Conservation (phyloP, 352 stramenopile species). For the Globisporangium echinulatum region DNA sequence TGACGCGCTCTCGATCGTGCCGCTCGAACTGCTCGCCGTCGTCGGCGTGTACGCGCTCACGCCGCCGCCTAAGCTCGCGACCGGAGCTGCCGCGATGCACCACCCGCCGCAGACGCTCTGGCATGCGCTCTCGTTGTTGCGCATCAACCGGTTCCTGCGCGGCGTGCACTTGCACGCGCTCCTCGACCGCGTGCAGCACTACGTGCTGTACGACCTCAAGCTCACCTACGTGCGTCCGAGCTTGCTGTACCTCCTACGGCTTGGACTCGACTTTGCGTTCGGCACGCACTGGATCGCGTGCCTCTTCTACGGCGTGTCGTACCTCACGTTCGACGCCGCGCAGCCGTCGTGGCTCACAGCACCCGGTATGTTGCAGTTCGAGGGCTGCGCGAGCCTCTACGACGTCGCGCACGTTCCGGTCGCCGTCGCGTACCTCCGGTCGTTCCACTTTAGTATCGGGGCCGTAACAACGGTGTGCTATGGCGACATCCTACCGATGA, state of each 20-base stretch:
- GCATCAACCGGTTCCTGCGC: slow-evolving; percentile 47
- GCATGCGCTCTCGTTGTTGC: slow-evolving; percentile 39
- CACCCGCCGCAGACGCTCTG: slow-evolving; percentile 26
- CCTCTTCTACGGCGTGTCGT: slow-evolving; percentile 50
- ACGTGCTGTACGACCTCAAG: slow-evolving; percentile 51
- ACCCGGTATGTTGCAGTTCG: slow-evolving; percentile 50
- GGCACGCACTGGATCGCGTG: slow-evolving; percentile 54
- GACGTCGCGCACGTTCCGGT: slow-evolving; percentile 33
- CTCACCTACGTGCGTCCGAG: slow-evolving; percentile 16
- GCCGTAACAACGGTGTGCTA: slow-evolving; percentile 76
- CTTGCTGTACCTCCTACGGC: slow-evolving; percentile 30
- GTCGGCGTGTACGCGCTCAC: slow-evolving; percentile 9
- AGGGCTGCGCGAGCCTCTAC: slow-evolving; percentile 16
- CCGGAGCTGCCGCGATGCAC: slow-evolving; percentile 17
- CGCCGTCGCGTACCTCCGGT: slow-evolving; percentile 34
- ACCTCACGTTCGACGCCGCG: slow-evolving; percentile 25
- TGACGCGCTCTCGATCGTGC: slow-evolving; percentile 40
- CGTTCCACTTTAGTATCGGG: slow-evolving; percentile 64
- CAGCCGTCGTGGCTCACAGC: slow-evolving; percentile 47
- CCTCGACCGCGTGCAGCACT: slow-evolving; percentile 37
- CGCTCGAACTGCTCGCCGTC: slow-evolving; percentile 35
- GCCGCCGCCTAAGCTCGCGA: slow-evolving; percentile 11
- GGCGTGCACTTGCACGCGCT: slow-evolving; percentile 40
- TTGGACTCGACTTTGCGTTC: slow-evolving; percentile 42
- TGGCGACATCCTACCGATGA: slow-evolving; percentile 59